These are phyloP conservation scores for Yamadazyma philogaea DNA, from an alignment of 805 yeast genomes.

Conservation along the genomic window DNA sequence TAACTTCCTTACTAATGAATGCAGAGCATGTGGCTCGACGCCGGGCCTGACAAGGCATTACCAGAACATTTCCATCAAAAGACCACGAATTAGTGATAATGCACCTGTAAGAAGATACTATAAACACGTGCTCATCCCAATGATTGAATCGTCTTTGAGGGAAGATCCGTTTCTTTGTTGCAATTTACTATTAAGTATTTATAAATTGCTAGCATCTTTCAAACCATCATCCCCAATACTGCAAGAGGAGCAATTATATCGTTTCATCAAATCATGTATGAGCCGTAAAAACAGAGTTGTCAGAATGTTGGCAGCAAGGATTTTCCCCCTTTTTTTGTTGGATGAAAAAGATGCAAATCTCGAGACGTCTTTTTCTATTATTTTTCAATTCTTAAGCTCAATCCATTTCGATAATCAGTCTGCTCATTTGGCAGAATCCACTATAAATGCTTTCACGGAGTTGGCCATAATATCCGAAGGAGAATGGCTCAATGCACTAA, in stretches of 20 bases:
- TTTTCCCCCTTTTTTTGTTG: constrained; percentile 53
- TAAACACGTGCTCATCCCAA: constrained; percentile 20
- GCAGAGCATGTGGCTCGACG: constrained; percentile 31
- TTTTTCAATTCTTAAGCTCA: constrained; percentile 38
- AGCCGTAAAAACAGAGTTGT: constrained; percentile 50
- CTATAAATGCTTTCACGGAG: constrained; percentile 60
- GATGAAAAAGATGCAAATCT: constrained; percentile 34
- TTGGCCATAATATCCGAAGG: constrained; percentile 61
- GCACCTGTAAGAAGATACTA: constrained; percentile 23
- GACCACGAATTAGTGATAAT: constrained; percentile 17
- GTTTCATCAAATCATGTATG: constrained; percentile 30
- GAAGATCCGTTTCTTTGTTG: constrained; percentile 28
- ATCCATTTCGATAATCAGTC: constrained; percentile 33
- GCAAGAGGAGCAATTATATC: constrained; percentile 28
- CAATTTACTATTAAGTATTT: constrained; percentile 47
- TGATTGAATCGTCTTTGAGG: neutral
- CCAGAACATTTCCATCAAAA: neutral
- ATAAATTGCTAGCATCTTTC: constrained; percentile 50
- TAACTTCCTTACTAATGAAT: constrained; percentile 26
- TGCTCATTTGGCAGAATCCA: constrained; percentile 53
- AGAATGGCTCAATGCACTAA: constrained; percentile 62
- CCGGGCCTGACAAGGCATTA: neutral
- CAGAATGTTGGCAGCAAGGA: constrained; percentile 49
- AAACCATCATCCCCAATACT: constrained; percentile 40
- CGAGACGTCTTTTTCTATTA: constrained; percentile 40